Evolutionary conservation across 163 green algal genomes (phyloP).

Genomic region (Chlamydomonas reinhardtii): DNA sequence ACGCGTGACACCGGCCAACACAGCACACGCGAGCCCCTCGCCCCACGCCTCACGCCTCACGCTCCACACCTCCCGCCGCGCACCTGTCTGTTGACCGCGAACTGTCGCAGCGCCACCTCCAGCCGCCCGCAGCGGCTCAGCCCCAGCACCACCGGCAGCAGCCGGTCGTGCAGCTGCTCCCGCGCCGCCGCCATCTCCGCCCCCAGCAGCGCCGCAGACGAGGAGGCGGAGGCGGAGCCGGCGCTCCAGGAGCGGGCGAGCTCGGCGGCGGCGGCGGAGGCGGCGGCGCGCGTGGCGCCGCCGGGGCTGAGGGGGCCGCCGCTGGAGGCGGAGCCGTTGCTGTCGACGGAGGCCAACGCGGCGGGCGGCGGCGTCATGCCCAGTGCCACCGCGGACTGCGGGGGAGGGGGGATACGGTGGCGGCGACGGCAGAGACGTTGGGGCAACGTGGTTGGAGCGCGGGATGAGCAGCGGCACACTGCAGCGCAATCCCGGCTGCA

Average conservation of each 20-base stretch:
- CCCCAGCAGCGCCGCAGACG: conserved; percentile 18
- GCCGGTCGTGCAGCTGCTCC: conserved; percentile 68
- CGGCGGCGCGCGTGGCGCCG: background rate
- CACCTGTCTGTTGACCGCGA: conserved; percentile 45
- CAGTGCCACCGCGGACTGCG: conserved; percentile 27
- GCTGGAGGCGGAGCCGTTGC: background rate
- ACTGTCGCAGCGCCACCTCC: conserved; percentile 58
- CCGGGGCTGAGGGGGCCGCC: background rate
- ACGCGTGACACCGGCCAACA: no score
- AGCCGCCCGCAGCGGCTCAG: conserved; percentile 68
- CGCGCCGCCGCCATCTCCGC: conserved; percentile 44
- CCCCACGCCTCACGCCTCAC: no score
- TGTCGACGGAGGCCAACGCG: background rate
- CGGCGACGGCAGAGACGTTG: no score
- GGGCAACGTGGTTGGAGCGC: no score
- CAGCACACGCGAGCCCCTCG: no score
- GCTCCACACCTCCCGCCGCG: no score
- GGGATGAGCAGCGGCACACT: no score
- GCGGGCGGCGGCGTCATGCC: background rate
- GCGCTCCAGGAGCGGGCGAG: background rate
- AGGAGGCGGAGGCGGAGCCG: background rate
- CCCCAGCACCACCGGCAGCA: conserved; percentile 76
- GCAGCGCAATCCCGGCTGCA: no score
- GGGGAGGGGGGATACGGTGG: background rate
- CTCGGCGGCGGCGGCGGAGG: conserved; percentile 6